Evolutionary conservation across 805 yeast genomes (phyloP), one percentile per base, ranked within the genome.

Genomic region (Saccharomycopsis selenospora): DNA sequence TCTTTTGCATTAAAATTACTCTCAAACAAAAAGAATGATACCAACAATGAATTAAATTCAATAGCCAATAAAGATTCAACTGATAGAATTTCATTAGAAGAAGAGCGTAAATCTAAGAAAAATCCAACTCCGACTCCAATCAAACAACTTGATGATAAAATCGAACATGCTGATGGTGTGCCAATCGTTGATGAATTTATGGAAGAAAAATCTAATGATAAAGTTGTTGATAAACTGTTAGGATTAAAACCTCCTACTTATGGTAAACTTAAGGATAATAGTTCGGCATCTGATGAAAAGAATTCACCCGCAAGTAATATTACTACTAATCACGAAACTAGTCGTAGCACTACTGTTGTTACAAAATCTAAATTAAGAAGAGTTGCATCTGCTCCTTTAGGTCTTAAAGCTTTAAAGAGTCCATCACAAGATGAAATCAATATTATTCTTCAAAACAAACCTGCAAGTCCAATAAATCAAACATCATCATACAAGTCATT

Each of bases 351-450:
- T n/a, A 48, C 30, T 26, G 36, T 33, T 4, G 43, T 38, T 13
- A 43, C 49, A 24, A 57, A 57, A 40, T 66, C 68, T 38, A 69
- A 70, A 18, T 66, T 85, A 22, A 69, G 93, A 52, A 71, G 95
- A 53, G 95, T 85, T 1, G 90, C 95, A 0, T 86, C 95, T 0
- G 95, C 93, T 1, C 95, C 95, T 8, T 69, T 83, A 48, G 84
- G 75, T 7, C 59, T 77, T 23, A 71, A 76, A 46, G 66, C 54
- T 52, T 68, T 50, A 57, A 56, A 50, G 68, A 60, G 11, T 46
- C 49, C 20, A 28, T 53, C 11, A 53, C 58, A 38, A 41, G 51
- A 5, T 25, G 27, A 14, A 24, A 14, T 10, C 45, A 26, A 14
- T n/a, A 36, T 4, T 6, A 36, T 18, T 4, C 3, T n/a, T 1